Evolutionary conservation across 148 eudicot genomes (phyloP).

Genomic region (Fagopyrum homotropicum): DNA sequence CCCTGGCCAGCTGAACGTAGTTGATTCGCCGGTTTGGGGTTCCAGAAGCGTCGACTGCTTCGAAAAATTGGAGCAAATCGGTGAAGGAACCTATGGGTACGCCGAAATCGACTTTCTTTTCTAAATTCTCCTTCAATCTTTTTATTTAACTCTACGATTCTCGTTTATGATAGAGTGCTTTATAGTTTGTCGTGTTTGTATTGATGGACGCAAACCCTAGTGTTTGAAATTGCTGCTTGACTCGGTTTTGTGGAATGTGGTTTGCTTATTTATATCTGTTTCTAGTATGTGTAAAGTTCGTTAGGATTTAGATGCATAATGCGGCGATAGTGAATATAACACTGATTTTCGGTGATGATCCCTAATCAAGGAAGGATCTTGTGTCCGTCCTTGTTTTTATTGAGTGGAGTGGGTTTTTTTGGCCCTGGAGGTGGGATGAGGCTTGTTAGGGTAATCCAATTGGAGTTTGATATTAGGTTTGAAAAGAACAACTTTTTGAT

Average conservation of each 20-base stretch:
- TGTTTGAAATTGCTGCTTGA: neutral
- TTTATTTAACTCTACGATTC: neutral
- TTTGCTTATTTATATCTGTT: neutral
- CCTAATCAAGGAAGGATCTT: conserved; percentile 2
- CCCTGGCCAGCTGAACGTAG: conserved; percentile 57
- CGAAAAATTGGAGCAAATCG: conserved; percentile 79
- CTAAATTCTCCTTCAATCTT: neutral
- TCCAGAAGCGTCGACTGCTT: conserved; percentile 84
- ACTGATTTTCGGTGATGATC: neutral
- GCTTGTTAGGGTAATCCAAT: neutral
- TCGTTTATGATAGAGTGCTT: neutral
- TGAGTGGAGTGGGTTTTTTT: neutral
- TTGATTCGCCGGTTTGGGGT: conserved; percentile 65
- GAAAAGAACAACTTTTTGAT: neutral
- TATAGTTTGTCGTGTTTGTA: neutral
- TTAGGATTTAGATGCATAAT: neutral
- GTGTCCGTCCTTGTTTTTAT: neutral
- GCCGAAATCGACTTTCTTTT: neutral
- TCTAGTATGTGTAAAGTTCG: neutral
- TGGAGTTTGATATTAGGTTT: neutral
- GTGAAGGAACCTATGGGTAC: conserved; percentile 91
- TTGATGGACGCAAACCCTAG: neutral
- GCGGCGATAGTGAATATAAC: neutral
- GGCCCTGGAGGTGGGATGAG: neutral
- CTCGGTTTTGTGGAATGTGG: neutral